These are phyloP conservation scores for Meyerozyma smithsonii DNA, from an alignment of 1,139 yeast species.

Conservation along the genomic window DNA sequence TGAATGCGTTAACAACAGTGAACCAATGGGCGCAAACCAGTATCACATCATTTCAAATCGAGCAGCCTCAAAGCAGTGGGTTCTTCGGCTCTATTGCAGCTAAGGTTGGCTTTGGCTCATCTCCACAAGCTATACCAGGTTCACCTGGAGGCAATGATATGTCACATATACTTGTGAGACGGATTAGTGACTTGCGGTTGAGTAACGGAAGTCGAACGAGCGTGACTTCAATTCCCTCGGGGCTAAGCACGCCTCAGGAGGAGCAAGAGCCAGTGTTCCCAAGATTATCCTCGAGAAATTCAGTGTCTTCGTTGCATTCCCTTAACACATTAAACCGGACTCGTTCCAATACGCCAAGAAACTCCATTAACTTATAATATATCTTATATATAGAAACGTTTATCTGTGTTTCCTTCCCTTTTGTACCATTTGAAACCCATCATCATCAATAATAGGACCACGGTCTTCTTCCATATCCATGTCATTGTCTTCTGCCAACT, in stretches of 20 bases:
- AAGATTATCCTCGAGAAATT: constrained; percentile 21
- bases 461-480: constrained; percentile 38
- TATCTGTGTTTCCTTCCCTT: constrained; percentile 42
- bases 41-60: constrained; percentile 57
- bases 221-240: constrained; percentile 19
- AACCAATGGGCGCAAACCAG: constrained; percentile 65
- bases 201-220: constrained; percentile 20
- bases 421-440: constrained; percentile 87
- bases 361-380: constrained; percentile 26
- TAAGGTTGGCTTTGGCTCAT: constrained; percentile 16
- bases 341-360: constrained; percentile 36
- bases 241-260: constrained; percentile 25
- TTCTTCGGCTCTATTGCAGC: constrained; percentile 29
- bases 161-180: constrained; percentile 43
- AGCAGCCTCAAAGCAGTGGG: constrained; percentile 32
- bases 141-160: constrained; percentile 48
- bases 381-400: background rate
- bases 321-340: constrained; percentile 39
- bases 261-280: constrained; percentile 23
- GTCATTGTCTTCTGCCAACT: constrained; percentile 16
- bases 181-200: constrained; percentile 43
- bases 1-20: constrained; percentile 22
- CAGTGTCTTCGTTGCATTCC: constrained; percentile 39
- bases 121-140: constrained; percentile 21
- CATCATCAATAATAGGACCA: constrained; percentile 80